Evolutionary conservation across 768 basidiomycete genomes (phyloP), one percentile per base, ranked within the genome.

Genomic region (Suillus clintonianus): DNA sequence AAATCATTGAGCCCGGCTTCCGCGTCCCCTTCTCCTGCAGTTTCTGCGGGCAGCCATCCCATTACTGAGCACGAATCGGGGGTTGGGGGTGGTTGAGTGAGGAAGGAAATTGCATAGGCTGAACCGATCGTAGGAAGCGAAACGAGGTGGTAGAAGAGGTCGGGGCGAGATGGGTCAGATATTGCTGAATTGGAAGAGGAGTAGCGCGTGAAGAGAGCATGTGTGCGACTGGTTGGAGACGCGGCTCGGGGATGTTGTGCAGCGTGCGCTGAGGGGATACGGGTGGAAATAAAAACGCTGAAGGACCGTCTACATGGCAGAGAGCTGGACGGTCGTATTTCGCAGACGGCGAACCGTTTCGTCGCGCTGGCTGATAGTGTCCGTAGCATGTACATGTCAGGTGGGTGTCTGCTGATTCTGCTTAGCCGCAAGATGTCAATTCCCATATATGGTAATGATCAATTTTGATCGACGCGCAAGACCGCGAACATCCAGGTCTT

Each of bases 1-100:
- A 94, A 93, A 71, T 92, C 91, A 61, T 87, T 85, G 65, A 92
- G 72, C 5, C 86, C 86, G 2, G 84, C 84, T 24, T 83, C 82
- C 22, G 69, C 73, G 42, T 73, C 75, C 3, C 61, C 67, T 36
- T 76, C 73, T 24, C 71, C 70, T 3, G 64, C 72, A 5, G 64
- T 67, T 1, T 69, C 67, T 32, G 72, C 71, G 15, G 89, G 89
- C 8, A 93, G 74, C 88, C 88, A 91, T 4, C 91, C 91, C 24
- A 92, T 76, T 11, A 92, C 74, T 6, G 84, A 81, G 32, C 77
- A 72, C 9, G 88, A 87, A 24, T 82, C 79, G 3, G 78, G 66
- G 0, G 72, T 71, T 2, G 79, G 72, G 0, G 87, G 87, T 10
- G 81, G 76, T 22, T 74, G 66, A 0, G 81, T 61, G 9, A 89